Base-by-base conservation (phyloP, 2,329 filamentous ascomycete species). In the Epichloe aotearoae region DNA sequence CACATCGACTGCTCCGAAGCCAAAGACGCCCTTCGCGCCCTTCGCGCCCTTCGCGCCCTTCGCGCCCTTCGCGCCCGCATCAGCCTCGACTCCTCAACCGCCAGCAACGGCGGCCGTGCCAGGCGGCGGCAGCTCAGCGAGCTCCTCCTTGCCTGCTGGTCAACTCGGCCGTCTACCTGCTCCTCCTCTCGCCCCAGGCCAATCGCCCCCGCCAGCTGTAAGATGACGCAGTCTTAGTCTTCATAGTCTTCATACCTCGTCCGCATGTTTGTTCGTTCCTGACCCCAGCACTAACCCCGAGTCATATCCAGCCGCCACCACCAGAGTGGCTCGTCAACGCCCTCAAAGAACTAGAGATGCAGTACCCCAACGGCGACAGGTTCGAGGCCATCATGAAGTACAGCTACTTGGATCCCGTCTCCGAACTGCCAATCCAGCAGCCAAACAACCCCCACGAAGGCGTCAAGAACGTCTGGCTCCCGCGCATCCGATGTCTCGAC, bases 311-410 rank as follows among this genome's bases (percentile, higher is more conserved):
- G 88, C 88, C 89, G 52, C 81, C 86, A 7, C 83, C 89, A 17
- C 90, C 91, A n/a, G 73, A 79, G 51, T 97, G 93, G 93, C 84
- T 98, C 51, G 73, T 76, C 52, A 70, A 76, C 38, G 84, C 87
- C 49, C 79, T 97, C n/a, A 73, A 78, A 53, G 75, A 81, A 23
- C 78, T 97, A 51, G 72, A 73, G 58, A 81, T 81, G 57, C 73
- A 75, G 53, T 91, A 95, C 61, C 84, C 86, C 3, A 79, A 84
- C 59, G 65, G 67, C 40, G 89, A 96, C 65, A 77, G 79, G 33
- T 97, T 97, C 64, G 88, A 95, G 66, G 85, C 83, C 50, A 79
- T 84, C 20, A 98, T 98, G 93, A 88, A 89, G 54, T 90, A 94
- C 67, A 87, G 82, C 23, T 83, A 86, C 52, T 79, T 95, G 55